Evolutionary conservation across 306 rosid species (phyloP), one percentile per base, ranked within the genome.

Genomic region (Cicer arietinum): DNA sequence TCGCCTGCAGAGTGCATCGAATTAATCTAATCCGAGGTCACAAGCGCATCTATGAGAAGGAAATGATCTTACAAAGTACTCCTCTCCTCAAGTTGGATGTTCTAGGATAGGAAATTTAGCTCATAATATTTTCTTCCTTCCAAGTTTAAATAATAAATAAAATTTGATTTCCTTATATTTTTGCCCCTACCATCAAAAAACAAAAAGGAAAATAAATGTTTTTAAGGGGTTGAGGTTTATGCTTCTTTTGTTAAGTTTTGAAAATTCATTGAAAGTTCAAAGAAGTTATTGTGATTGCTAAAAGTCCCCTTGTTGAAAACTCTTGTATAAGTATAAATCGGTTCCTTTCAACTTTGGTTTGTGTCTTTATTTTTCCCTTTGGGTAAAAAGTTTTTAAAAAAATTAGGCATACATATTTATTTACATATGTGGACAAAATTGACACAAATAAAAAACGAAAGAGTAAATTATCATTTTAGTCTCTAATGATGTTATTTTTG

Each of bases 1-100:
- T 73, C 63, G 69, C 50, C 43, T 88, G 86, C 91, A 94, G 99
- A 86, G 97, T 81, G 92, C 89, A 54, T 92, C 93, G 25, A 74
- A 77, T 43, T 71, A 89, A 7, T 63, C 90, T 4, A 79, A 77
- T 41, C 80, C 86, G 69, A 80, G 72, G 22, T 53, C 89, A 69
- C 80, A 71, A 78, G 82, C 97, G 0, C 89, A 95, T 17, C 81
- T 94, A 37, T 94, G 73, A 63, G 18, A 56, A 71, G 46, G 10
- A 62, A 44, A 37, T 22, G 8, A 46, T 68, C 7, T 11, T 2
- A 2, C 17, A 59, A 60, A 13, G 48, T 35, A 50, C 60, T 65
- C 7, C 6, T 50, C 54, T 65, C 7, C 7, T 54, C 54, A 22
- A 40, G 25, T 51, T 54, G 66, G 59, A 46, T 77, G 25, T 42